phyloP scores from a whole-genome alignment of 768 basidiomycete species.

The Trametes cingulata region DNA sequence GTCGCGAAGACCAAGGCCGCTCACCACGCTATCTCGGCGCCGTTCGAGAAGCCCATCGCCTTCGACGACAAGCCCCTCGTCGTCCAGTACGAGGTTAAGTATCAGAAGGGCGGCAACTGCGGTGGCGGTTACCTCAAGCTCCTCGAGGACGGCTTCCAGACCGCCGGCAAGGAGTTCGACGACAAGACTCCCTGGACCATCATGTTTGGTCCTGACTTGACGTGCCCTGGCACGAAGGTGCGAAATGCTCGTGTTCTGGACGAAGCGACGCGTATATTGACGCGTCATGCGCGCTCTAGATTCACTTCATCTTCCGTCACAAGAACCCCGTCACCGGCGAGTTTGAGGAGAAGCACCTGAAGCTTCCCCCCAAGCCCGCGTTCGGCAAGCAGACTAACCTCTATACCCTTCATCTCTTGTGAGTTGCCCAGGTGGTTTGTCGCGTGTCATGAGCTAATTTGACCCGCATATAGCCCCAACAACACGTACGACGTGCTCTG shows the following conservation, averaged over 20 bases:
- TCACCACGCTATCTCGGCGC: conserved; percentile 97
- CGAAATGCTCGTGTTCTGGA: conserved; percentile 10
- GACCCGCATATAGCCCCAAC: conserved; percentile 61
- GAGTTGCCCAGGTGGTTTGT: conserved; percentile 34
- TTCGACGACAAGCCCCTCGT: conserved; percentile 86
- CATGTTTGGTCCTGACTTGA: conserved; percentile 98
- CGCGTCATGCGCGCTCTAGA: conserved; percentile 41
- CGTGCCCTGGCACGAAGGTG: conserved; percentile 90
- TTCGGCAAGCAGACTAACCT: conserved; percentile 90
- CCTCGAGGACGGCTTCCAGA: conserved; percentile 91
- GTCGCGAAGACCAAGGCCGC: conserved; percentile 97
- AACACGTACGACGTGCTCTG: conserved; percentile 91
- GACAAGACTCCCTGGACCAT: conserved; percentile 93
- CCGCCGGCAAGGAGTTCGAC: conserved; percentile 88
- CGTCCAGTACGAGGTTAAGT: conserved; percentile 98
- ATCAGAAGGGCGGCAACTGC: conserved; percentile 98
- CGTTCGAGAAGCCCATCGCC: conserved; percentile 76
- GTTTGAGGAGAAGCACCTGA: conserved; percentile 96
- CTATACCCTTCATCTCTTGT: conserved; percentile 94
- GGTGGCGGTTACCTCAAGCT: conserved; percentile 99
- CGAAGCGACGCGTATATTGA: conserved; percentile 9
- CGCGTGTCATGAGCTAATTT: not conserved
- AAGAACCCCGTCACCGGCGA: conserved; percentile 91
- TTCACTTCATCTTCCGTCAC: conserved; percentile 99
- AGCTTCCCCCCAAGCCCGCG: conserved; percentile 68